Evolutionary conservation across 768 basidiomycete species (phyloP).

Genomic region (Cytidiella melzeri): DNA sequence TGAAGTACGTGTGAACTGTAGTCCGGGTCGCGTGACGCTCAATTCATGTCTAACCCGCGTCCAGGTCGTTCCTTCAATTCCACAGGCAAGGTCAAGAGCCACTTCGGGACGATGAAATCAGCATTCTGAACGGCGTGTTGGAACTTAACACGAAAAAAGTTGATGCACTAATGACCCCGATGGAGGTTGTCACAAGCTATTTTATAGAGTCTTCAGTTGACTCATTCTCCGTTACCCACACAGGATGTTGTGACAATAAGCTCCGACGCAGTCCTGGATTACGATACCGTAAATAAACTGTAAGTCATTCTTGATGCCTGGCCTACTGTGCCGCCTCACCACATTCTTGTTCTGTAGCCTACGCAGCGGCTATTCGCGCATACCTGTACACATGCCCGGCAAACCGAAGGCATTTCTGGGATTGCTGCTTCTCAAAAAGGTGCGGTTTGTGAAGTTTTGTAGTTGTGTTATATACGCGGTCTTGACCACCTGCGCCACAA

Average conservation of each 20-base stretch:
- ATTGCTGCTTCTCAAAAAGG: constrained; percentile 79
- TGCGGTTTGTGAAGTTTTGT: constrained; percentile 25
- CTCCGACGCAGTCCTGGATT: constrained; percentile 73
- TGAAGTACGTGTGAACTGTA: constrained; percentile 26
- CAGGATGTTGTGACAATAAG: constrained; percentile 82
- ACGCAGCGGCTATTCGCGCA: constrained; percentile 84
- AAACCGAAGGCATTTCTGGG: constrained; percentile 71
- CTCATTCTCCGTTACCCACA: background rate
- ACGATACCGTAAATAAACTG: constrained; percentile 72
- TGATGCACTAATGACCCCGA: constrained; percentile 48
- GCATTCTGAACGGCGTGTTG: constrained; percentile 73
- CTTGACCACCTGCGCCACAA: background rate
- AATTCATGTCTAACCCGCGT: no score
- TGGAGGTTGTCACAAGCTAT: constrained; percentile 30
- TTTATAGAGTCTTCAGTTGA: background rate
- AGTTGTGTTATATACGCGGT: no score
- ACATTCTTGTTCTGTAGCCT: constrained; percentile 47
- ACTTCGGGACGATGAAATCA: constrained; percentile 75
- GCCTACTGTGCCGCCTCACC: background rate
- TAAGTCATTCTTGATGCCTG: constrained; percentile 28
- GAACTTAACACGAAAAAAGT: constrained; percentile 73
- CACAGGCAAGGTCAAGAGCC: constrained; percentile 75
- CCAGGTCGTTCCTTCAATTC: constrained; percentile 67
- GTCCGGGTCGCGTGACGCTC: no score
- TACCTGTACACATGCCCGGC: constrained; percentile 78